These are phyloP conservation scores for Eucalyptus marginata DNA, from an alignment of 345 rosid genomes.

Conservation along the genomic window DNA sequence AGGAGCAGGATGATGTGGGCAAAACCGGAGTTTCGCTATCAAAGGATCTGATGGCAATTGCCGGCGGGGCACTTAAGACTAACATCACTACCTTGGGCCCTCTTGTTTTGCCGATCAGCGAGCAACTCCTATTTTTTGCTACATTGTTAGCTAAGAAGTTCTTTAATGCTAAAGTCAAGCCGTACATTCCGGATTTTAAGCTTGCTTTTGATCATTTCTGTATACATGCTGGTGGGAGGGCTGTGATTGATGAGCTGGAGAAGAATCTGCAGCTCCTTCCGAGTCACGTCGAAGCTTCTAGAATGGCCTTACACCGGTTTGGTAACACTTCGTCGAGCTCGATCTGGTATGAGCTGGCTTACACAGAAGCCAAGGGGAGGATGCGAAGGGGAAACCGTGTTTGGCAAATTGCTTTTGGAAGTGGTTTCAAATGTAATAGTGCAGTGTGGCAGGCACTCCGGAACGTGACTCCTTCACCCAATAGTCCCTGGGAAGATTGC, in stretches of 20 bases:
- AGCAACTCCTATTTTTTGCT: constrained; percentile 70
- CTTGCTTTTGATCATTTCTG: constrained; percentile 92
- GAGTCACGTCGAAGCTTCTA: constrained; percentile 62
- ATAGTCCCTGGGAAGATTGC: constrained; percentile 72
- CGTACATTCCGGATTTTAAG: constrained; percentile 90
- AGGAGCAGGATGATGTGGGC: constrained; percentile 75
- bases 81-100: constrained; percentile 89
- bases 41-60: constrained; percentile 84
- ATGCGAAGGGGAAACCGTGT: constrained; percentile 70
- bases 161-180: constrained; percentile 54
- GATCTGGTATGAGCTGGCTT: constrained; percentile 87
- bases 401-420: constrained; percentile 93
- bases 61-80: constrained; percentile 80
- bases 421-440: constrained; percentile 92
- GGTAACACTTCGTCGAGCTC: constrained; percentile 94
- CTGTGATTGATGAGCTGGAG: constrained; percentile 92
- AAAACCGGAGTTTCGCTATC: constrained; percentile 84
- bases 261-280: constrained; percentile 79
- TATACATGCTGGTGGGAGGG: constrained; percentile 86
- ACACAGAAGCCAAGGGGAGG: constrained; percentile 72
- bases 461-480: constrained; percentile 38
- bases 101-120: constrained; percentile 81
- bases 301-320: constrained; percentile 83
- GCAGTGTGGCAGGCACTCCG: constrained; percentile 67
- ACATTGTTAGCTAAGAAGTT: constrained; percentile 57